Base-by-base conservation (phyloP, 2,329 filamentous ascomycete genomes). In the Ceratocystis diversiconidia region DNA sequence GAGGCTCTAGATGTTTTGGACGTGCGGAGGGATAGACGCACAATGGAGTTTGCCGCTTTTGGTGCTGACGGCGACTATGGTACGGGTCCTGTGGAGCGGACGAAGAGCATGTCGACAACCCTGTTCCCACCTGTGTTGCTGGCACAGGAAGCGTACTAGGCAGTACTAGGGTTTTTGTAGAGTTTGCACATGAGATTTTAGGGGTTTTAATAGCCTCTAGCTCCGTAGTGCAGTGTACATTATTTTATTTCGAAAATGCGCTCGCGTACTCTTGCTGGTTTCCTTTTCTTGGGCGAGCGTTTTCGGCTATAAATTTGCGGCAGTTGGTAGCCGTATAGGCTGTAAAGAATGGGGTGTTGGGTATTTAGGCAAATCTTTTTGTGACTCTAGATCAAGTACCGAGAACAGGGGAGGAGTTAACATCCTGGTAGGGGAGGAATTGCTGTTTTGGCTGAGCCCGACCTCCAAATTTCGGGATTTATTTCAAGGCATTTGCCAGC, bases 1-100 rank as follows among this genome's bases (percentile, higher is more conserved):
- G 77, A 83, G 69, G 75, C 96, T 41, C 81, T 99, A 0, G 87
- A 96, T 73, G 82, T 87, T 71, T 77, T 99, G 7, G 87, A 88
- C 1, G 91, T 99, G 3, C 76, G 78, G 2, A 73, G 77, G 7
- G 79, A 82, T 8, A 82, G 81, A 63, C 81, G 92, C 66, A 81
- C 78, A 0, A 82, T 90, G 67, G 77, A 80, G 19, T 81, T 84
- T 72, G 87, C 90, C 4, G 73, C 70, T 30, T 76, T 85, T 32
- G 85, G 85, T 1, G 79, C 75, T 7, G 94, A 97, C 75, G 71
- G 78, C 44, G 77, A 79, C 1, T 97, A 95, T 74, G 92, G 91
- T 7, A 61, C 59, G 15, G 62, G 57, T 12, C 55, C 46, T n/a
- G 52, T 61, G 22, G 55, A n/a, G 12, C 59, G 46, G 19, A 36